Evolutionary conservation across 306 rosid genomes (phyloP).

Genomic region (Pueraria montana): DNA sequence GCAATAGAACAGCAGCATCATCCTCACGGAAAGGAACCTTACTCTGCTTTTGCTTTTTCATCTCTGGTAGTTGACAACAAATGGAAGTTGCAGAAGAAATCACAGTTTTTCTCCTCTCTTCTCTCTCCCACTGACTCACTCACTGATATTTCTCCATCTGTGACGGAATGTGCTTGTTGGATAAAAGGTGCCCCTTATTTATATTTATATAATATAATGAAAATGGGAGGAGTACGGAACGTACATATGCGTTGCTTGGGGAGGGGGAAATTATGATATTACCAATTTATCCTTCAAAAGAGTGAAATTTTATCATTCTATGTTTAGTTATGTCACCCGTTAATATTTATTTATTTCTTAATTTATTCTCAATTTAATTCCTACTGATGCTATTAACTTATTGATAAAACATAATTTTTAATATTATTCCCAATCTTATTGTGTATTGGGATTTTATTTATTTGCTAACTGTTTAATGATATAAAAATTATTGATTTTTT

Average conservation of each 20-base stretch:
- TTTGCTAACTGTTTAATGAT: too few relatives aligned
- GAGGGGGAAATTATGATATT: background rate
- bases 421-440: too few relatives aligned
- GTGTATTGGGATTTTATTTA: too few relatives aligned
- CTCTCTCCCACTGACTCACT: background rate
- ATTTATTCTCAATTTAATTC: too few relatives aligned
- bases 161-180: background rate
- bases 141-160: background rate
- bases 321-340: too few relatives aligned
- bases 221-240: background rate
- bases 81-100: slow-evolving; percentile 1
- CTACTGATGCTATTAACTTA: background rate
- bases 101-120: background rate
- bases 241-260: background rate
- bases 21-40: slow-evolving; percentile 57
- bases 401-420: too few relatives aligned
- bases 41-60: slow-evolving; percentile 22
- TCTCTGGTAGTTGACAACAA: slow-evolving; percentile 49
- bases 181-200: background rate
- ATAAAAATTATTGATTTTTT: too few relatives aligned
- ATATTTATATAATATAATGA: background rate
- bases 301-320: too few relatives aligned
- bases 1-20: slow-evolving; percentile 57
- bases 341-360: too few relatives aligned
- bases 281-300: background rate